phyloP scores from a whole-genome alignment of 148 eudicot species.

The Polygonum aviculare region DNA sequence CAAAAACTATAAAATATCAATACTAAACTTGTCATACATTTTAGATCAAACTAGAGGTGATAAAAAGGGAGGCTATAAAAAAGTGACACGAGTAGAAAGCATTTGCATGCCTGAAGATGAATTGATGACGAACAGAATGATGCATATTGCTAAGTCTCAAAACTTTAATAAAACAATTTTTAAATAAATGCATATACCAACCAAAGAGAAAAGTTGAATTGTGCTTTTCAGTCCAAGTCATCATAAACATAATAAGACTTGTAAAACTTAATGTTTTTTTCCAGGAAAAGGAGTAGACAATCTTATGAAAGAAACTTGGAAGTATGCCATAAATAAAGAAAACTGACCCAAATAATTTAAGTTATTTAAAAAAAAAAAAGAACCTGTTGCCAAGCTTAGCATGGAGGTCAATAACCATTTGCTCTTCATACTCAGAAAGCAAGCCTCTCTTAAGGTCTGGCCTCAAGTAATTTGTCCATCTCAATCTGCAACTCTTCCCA shows the following conservation, averaged over 20 bases:
- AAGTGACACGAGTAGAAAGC: background rate
- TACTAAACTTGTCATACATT: background rate
- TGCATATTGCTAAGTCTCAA: background rate
- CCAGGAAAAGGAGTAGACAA: background rate
- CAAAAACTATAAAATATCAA: no score
- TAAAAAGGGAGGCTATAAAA: background rate
- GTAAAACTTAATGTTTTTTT: background rate
- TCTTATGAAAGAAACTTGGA: background rate
- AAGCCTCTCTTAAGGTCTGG: constrained; percentile 89
- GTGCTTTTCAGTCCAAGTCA: constrained; percentile 6
- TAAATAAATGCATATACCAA: background rate
- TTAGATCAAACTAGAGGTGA: background rate
- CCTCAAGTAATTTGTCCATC: constrained; percentile 96
- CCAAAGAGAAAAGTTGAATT: background rate
- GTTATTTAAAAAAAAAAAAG: background rate
- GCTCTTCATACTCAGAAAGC: constrained; percentile 75
- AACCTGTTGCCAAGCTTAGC: constrained; percentile 93
- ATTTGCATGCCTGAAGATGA: background rate
- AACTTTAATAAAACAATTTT: background rate
- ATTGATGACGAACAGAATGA: constrained; percentile 3
- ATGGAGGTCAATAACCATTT: constrained; percentile 88
- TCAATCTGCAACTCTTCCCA: constrained; percentile 87
- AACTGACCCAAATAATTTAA: background rate
- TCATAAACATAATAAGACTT: background rate
- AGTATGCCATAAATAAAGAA: background rate